Evolutionary conservation across 306 rosid genomes (phyloP), one percentile per base, ranked within the genome.

Genomic region (Fragaria ananassa): DNA sequence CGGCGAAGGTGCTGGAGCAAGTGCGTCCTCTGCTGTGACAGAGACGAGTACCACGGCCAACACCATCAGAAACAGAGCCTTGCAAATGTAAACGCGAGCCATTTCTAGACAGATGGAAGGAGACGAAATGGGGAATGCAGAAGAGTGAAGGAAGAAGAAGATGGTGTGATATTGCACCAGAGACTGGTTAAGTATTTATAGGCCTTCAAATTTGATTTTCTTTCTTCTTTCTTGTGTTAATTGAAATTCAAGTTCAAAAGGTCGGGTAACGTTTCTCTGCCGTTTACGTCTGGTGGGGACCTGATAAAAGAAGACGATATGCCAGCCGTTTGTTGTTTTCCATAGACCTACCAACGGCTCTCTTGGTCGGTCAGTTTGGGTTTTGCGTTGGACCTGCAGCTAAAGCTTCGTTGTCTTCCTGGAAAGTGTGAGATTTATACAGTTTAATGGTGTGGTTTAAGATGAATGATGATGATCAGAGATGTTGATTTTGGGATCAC

Each of bases 1-100:
- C 72, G 81, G 63, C 1, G 85, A 56, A 0, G 93, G 94, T 2
- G 88, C 61, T 0, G 90, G 92, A 0, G 92, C 84, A 0, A 83
- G 87, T 0, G 83, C 53, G 29, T 58, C 81, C 56, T 86, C 83
- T 1, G 83, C 87, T 29, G 44, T 51, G 21, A 67, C 92, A 4
- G 62, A 77, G 62, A 86, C 67, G 49, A 85, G 83, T 71, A 79
- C 82, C 70, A 70, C 41, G 41, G 82, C 51, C 19, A 86, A 71
- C 50, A 72, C 71, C 81, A 72, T 29, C 70, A 86, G 27, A 67
- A 80, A 78, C 72, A 76, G 7, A 62, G 83, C 80, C 68, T 68
- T 68, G 86, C 63, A 65, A 10, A 76, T 84, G 85, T 83, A 61
- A 53, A 84, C 39, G 44, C 70, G 76, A 35, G 87, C 92, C 92